phyloP scores from a whole-genome alignment of 345 rosid genomes.

The Populus pruinosa region DNA sequence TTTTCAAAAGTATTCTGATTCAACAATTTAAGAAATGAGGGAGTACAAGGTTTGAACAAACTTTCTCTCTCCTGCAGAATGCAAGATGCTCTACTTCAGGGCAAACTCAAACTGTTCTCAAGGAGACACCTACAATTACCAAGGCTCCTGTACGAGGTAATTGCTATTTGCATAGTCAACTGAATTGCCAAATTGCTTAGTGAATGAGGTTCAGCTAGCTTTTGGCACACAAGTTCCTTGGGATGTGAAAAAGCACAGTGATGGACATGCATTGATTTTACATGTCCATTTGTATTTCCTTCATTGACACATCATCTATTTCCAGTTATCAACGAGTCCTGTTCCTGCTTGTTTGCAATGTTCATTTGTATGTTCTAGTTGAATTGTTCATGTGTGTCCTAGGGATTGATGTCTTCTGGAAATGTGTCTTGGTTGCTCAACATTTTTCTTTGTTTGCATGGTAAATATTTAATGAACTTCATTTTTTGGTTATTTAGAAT shows the following conservation, averaged over 20 bases:
- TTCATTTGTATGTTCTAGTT: not conserved
- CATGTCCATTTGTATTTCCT: not conserved
- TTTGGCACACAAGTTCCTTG: not conserved
- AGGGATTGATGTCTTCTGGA: not conserved
- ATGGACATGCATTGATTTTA: not conserved
- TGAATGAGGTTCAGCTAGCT: not conserved
- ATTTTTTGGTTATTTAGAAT: no score
- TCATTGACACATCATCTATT: no score
- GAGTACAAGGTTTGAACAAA: not conserved
- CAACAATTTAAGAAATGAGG: no score
- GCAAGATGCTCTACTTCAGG: conserved; percentile 65
- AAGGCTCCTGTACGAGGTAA: conserved; percentile 85
- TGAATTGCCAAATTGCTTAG: not conserved
- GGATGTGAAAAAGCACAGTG: not conserved
- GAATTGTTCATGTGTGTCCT: not conserved
- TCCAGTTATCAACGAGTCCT: no score
- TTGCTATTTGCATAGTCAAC: not conserved
- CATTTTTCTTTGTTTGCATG: not conserved
- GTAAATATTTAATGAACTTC: not conserved
- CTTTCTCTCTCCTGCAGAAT: conserved; percentile 38
- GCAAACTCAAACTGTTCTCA: conserved; percentile 77
- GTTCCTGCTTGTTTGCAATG: no score
- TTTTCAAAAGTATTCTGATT: not conserved
- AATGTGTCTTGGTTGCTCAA: not conserved
- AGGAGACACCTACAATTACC: conserved; percentile 76